Percentiles rank a stretch among this genome's conserved stretches.
Conservation (phyloP, 352 stramenopile species). For the Phytopythium oedochilum region DNA sequence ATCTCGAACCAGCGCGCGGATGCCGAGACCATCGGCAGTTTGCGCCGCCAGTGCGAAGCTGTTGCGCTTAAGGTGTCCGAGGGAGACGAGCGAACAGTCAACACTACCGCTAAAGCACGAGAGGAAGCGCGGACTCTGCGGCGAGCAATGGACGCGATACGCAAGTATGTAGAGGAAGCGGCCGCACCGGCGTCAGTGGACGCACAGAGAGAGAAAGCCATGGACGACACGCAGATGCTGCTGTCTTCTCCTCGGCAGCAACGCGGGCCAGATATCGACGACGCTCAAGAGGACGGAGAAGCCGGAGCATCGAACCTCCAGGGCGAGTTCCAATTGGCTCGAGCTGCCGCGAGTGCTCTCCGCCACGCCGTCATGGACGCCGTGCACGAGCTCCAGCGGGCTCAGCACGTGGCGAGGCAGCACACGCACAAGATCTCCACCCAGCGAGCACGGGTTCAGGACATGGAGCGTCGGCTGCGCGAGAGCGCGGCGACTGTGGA, state of each 20-base stretch:
- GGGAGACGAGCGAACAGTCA: constrained; percentile 7
- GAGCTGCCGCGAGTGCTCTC: constrained; percentile 34
- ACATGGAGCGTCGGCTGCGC: constrained; percentile 36
- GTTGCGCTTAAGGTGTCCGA: constrained; percentile 25
- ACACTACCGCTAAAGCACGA: constrained; percentile 19
- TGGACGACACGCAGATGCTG: constrained; percentile 1
- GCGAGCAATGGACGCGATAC: constrained; percentile 37
- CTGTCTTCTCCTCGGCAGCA: not conserved
- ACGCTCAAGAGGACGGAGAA: constrained; percentile 2
- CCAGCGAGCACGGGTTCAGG: constrained; percentile 15
- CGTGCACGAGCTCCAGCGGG: constrained; percentile 43
- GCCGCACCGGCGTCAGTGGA: constrained; percentile 10
- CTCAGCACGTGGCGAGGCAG: constrained; percentile 26
- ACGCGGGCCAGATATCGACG: not conserved
- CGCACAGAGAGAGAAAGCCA: not conserved
- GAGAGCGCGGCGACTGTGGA: constrained; percentile 33
- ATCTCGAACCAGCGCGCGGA: constrained; percentile 29
- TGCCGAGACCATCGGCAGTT: constrained; percentile 24
- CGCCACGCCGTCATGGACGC: constrained; percentile 44
- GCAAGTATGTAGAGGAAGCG: constrained; percentile 41
- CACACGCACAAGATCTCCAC: constrained; percentile 28
- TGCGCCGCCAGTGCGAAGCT: constrained; percentile 29
- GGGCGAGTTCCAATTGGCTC: constrained; percentile 43
- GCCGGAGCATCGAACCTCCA: constrained; percentile 9
- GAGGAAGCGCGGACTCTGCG: constrained; percentile 26